These are phyloP conservation scores for Cornus suecica DNA, from an alignment of 148 eudicot species.

Conservation along the genomic window DNA sequence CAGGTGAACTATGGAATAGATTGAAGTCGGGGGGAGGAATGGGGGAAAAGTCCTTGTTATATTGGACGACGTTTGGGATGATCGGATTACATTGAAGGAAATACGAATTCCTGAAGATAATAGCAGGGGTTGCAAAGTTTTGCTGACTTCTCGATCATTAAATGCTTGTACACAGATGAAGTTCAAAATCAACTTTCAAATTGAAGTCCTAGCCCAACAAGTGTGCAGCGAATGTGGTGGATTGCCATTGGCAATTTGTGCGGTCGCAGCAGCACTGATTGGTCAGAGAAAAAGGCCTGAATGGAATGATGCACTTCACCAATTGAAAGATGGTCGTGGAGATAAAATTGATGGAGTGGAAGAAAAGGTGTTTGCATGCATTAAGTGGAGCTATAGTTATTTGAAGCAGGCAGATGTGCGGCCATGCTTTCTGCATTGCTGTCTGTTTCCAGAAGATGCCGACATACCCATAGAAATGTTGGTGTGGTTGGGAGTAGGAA, in stretches of 20 bases:
- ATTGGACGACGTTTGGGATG: conserved; percentile 22
- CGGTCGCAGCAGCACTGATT: conserved; percentile 12
- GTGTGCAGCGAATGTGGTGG: conserved; percentile 7
- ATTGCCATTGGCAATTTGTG: conserved; percentile 10
- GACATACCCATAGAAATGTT: conserved; percentile 2
- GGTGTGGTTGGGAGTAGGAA: neutral
- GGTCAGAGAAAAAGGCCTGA: neutral
- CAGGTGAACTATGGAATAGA: neutral
- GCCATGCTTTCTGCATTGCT: conserved; percentile 15
- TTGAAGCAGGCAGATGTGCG: neutral
- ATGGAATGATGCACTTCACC: conserved; percentile 1
- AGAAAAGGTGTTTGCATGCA: neutral
- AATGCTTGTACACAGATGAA: neutral
- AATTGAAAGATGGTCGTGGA: neutral
- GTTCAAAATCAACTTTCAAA: neutral
- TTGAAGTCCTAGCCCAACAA: neutral
- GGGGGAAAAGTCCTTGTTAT: conserved; percentile 2
- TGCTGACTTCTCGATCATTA: conserved; percentile 9
- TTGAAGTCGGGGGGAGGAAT: too few relatives aligned
- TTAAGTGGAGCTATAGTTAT: too few relatives aligned
- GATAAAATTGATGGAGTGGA: neutral
- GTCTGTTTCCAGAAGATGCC: conserved; percentile 10
- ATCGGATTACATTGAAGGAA: neutral
- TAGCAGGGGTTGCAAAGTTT: neutral
- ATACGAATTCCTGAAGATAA: conserved; percentile 12